Evolutionary conservation across 805 yeast genomes (phyloP), one percentile per base, ranked within the genome.

Genomic region (Yarrowia divulgata): DNA sequence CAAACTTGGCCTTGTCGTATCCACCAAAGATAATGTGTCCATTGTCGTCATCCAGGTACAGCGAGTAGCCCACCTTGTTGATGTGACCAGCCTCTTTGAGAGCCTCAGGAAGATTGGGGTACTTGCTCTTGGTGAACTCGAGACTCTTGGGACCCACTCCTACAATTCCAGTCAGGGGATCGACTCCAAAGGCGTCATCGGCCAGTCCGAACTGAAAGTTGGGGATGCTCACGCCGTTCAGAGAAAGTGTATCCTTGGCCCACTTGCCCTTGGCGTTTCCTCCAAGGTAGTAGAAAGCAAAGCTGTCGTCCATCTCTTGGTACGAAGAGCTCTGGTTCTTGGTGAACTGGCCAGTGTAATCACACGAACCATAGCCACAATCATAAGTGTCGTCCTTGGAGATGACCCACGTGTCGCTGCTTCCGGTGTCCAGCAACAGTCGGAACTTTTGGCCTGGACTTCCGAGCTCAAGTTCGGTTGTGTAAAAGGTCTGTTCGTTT

Each of bases 121-220:
- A 91, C 6, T 71, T 70, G 55, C 66, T 49, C 64, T 40, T 66
- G 23, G 77, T 76, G 58, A 71, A 71, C 77, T 93, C 97, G 68
- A 90, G 81, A 14, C 87, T 90, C 8, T 80, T 77, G 43, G 81
- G 76, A 23, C 83, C 83, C 46, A 80, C 73, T 14, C 83, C 83
- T 52, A 79, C 72, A 46, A 80, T 74, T 68, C 97, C 97, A 72
- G 86, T 81, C 32, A 85, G 77, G 10, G 94, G 87, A 71, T 87
- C 87, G 7, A 42, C 48, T 16, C 63, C 63, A 42, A 57, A 57
- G 4, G 91, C 84, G 48, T 78, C 76, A 75, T 86, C 87, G 3
- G 91, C 95, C 18, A 91, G 86, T 1, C 97, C 98, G 78, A 93
- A 85, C 9, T 93, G 87, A 52, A 91, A 79, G 67, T 80, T 78